Evolutionary conservation across 805 yeast genomes (phyloP).

Genomic region (Torulaspora microellipsoides): DNA sequence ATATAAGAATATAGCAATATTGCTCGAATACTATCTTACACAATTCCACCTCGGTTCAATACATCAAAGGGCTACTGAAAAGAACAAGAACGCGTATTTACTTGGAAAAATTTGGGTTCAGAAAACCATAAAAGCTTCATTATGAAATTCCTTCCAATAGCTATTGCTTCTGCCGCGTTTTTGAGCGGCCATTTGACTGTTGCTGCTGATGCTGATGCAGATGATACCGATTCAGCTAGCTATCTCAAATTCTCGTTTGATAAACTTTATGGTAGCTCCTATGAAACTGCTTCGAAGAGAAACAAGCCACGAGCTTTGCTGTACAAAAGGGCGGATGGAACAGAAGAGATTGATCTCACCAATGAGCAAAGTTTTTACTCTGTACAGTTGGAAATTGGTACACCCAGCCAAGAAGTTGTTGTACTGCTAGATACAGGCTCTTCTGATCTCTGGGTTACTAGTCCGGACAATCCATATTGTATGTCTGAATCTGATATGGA

Average conservation of each 20-base stretch:
- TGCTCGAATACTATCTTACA: too few species aligned
- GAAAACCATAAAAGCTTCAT: too few species aligned
- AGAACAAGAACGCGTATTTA: too few species aligned
- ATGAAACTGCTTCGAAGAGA: conserved; percentile 12
- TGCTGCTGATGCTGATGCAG: neutral
- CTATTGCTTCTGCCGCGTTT: conserved; percentile 3
- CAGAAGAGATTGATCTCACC: conserved; percentile 19
- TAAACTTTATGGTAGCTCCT: conserved; percentile 22
- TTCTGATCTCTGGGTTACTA: conserved; percentile 54
- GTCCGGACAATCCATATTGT: conserved; percentile 47
- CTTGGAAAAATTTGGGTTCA: too few species aligned
- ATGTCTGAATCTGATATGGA: conserved; percentile 1
- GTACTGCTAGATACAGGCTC: conserved; percentile 67
- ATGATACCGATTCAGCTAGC: neutral
- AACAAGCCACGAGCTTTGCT: conserved; percentile 8
- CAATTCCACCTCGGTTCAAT: too few species aligned
- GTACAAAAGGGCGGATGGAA: conserved; percentile 14
- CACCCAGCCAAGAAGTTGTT: conserved; percentile 44
- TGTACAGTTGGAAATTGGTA: conserved; percentile 45
- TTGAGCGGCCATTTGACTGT: conserved; percentile 1
- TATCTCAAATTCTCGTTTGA: conserved; percentile 20
- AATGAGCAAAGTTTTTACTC: conserved; percentile 44
- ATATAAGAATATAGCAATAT: too few species aligned
- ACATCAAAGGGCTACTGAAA: too few species aligned
- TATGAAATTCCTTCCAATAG: conserved; percentile 4